Conservation (phyloP, 345 rosid genomes). For the Eucalyptus dawsonii region DNA sequence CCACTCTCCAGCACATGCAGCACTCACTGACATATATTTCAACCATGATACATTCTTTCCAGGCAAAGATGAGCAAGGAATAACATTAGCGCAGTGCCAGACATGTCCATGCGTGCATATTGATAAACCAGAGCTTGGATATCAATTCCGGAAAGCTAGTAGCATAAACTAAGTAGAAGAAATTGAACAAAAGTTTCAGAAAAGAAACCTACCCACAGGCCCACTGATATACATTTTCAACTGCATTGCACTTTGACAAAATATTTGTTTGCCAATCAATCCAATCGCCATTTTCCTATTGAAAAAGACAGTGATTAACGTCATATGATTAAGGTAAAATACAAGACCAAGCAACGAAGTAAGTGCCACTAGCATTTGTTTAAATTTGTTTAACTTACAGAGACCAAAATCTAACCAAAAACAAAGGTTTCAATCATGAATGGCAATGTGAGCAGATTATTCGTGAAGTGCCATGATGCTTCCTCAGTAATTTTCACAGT, state of each 20-base stretch:
- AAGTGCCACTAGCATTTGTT: not conserved
- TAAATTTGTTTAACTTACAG: not conserved
- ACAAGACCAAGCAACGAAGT: not conserved
- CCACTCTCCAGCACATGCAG: not conserved
- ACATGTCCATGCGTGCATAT: not conserved
- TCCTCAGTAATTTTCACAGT: not conserved
- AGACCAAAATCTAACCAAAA: not conserved
- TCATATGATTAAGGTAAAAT: not conserved
- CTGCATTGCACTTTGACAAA: slow-evolving; percentile 60
- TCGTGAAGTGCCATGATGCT: not conserved
- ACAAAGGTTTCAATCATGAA: not conserved
- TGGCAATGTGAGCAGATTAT: not conserved
- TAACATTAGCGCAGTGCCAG: not conserved
- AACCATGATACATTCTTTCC: not conserved
- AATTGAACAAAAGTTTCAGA: not conserved
- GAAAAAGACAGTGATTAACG: not conserved
- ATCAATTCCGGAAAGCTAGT: not conserved
- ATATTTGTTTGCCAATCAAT: slow-evolving; percentile 62
- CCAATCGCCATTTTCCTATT: slow-evolving; percentile 66
- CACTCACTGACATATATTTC: not conserved
- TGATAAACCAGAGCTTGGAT: not conserved
- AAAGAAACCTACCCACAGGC: slow-evolving; percentile 68
- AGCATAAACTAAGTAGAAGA: not conserved
- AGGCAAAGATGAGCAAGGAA: not conserved
- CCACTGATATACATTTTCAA: slow-evolving; percentile 86